Conservation (phyloP, 1,284 basidiomycete species). For the Ustilago nuda region DNA sequence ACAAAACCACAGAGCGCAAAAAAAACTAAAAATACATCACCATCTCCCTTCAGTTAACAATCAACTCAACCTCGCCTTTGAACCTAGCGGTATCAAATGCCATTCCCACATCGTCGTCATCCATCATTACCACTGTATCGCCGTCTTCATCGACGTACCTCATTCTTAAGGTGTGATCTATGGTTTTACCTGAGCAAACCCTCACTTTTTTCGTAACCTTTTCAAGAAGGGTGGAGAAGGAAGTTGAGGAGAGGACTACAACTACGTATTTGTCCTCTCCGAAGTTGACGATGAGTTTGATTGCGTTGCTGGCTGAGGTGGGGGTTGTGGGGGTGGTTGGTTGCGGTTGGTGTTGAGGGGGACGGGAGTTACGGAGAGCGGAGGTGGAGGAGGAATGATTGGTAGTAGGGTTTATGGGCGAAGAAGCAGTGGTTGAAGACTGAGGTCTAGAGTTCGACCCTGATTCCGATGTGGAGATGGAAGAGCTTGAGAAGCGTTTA, state of each 20-base stretch:
- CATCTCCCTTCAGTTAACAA: slow-evolving; percentile 17
- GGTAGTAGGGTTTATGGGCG: slow-evolving; percentile 44
- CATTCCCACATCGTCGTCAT: slow-evolving; percentile 67
- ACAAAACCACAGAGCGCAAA: background rate
- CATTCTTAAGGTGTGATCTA: slow-evolving; percentile 40
- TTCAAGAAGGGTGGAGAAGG: slow-evolving; percentile 84
- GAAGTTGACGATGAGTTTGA: slow-evolving; percentile 76
- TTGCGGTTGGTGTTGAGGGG: background rate
- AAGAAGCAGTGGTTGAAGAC: slow-evolving; percentile 56
- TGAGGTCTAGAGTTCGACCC: slow-evolving; percentile 49
- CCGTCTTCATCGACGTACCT: slow-evolving; percentile 67
- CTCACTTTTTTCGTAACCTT: slow-evolving; percentile 92
- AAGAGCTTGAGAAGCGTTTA: slow-evolving; percentile 55
- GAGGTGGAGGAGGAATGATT: slow-evolving; percentile 1
- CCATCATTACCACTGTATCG: slow-evolving; percentile 62
- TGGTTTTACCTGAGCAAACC: slow-evolving; percentile 69
- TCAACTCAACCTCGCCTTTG: slow-evolving; percentile 49
- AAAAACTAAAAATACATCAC: slow-evolving; percentile 11
- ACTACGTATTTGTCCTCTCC: slow-evolving; percentile 92
- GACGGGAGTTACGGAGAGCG: slow-evolving; percentile 8
- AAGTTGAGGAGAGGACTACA: slow-evolving; percentile 81
- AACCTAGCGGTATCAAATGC: slow-evolving; percentile 55
- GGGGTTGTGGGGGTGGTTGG: slow-evolving; percentile 1
- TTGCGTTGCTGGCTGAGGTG: slow-evolving; percentile 42
- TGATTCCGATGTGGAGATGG: slow-evolving; percentile 55